Conservation (phyloP, 176 grass and related monocot genomes). For the Bromus sterilis region DNA sequence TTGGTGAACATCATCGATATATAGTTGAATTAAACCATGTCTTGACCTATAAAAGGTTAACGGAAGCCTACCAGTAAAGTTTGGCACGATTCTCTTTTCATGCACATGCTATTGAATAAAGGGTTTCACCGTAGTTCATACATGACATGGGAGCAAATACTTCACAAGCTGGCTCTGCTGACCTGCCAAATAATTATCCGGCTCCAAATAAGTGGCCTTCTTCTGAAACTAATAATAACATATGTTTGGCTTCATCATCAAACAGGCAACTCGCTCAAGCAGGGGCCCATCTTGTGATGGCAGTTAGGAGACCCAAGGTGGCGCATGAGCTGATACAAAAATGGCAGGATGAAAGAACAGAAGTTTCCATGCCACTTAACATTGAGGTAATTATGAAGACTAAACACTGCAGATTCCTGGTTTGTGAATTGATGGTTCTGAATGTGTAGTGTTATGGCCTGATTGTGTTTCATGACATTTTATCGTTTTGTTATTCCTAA, state of each 20-base stretch:
- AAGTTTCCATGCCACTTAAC: slow-evolving; percentile 59
- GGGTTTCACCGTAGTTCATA: background rate
- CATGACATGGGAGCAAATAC: background rate
- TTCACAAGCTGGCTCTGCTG: background rate
- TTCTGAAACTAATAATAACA: background rate
- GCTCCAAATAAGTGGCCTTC: background rate
- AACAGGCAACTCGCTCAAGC: slow-evolving; percentile 76
- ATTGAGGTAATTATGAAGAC: slow-evolving; percentile 61
- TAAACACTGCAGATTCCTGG: background rate
- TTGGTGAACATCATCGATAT: background rate
- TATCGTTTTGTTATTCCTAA: background rate
- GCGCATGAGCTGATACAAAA: slow-evolving; percentile 90
- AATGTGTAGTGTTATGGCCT: background rate
- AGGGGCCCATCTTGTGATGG: slow-evolving; percentile 94
- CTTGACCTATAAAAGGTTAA: background rate
- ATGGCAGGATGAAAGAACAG: slow-evolving; percentile 85
- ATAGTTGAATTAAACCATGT: background rate
- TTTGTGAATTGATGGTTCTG: background rate
- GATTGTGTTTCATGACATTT: background rate
- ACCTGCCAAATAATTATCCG: background rate
- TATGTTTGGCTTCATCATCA: background rate
- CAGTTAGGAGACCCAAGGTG: slow-evolving; percentile 73
- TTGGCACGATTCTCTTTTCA: background rate
- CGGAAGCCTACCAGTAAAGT: background rate
- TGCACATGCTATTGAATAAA: background rate